Conservation (phyloP, 106 monocot genomes). For the Allium fistulosum region DNA sequence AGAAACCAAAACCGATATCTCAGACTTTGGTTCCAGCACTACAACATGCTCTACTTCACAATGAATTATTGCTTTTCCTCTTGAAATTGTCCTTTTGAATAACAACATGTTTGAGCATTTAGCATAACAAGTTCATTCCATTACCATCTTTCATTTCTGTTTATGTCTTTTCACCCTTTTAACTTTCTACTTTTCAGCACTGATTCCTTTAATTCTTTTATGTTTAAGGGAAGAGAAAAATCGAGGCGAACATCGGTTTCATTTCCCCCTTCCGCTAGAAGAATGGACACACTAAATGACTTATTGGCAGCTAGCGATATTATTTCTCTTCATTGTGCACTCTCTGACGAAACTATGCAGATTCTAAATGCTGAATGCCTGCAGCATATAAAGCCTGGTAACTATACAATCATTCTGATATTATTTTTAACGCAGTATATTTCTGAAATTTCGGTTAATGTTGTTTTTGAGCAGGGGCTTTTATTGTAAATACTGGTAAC, state of each 20-base stretch:
- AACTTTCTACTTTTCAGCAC: not conserved
- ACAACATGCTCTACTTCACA: too few relatives aligned
- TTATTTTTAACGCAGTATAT: not conserved
- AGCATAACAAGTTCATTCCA: too few relatives aligned
- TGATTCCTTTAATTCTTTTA: not conserved
- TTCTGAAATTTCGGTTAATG: not conserved
- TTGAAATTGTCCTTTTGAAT: too few relatives aligned
- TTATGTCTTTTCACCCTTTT: too few relatives aligned
- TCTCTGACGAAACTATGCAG: slow-evolving; percentile 76
- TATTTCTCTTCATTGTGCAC: slow-evolving; percentile 86
- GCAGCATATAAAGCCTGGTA: slow-evolving; percentile 94
- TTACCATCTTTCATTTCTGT: too few relatives aligned
- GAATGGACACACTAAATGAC: slow-evolving; percentile 98
- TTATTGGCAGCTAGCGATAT: slow-evolving; percentile 93
- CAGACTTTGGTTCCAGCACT: too few relatives aligned
- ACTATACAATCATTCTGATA: not conserved
- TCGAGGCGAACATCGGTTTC: slow-evolving; percentile 35
- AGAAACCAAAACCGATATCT: too few relatives aligned
- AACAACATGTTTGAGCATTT: too few relatives aligned
- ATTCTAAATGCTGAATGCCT: slow-evolving; percentile 82
- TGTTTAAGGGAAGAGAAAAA: slow-evolving; percentile 56
- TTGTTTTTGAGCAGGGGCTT: slow-evolving; percentile 13
- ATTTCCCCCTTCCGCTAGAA: slow-evolving; percentile 89
- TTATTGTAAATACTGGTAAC: slow-evolving; percentile 19
- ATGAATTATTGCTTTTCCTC: too few relatives aligned